phyloP scores from a whole-genome alignment of 768 basidiomycete genomes.

The Pholiota microspora region DNA sequence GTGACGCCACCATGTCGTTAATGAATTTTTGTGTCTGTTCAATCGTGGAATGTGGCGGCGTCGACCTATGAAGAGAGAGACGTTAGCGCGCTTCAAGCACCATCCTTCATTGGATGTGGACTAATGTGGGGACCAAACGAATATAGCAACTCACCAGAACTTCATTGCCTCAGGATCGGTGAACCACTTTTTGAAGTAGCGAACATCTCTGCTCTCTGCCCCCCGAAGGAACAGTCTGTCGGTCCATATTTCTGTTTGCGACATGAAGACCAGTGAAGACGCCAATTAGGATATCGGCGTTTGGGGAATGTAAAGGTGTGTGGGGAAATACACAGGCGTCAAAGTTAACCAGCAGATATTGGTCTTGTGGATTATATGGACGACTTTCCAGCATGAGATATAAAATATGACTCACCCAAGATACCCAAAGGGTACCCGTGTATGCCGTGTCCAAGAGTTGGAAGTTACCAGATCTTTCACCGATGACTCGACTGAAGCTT shows the following conservation, averaged over 20 bases:
- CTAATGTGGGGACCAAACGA: background rate
- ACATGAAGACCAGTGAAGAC: background rate
- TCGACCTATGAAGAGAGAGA: slow-evolving; percentile 14
- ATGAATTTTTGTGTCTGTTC: slow-evolving; percentile 16
- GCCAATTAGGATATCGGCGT: background rate
- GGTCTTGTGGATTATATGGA: background rate
- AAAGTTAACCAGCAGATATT: background rate
- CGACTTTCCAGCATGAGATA: background rate
- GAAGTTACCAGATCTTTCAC: background rate
- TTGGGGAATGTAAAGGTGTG: background rate
- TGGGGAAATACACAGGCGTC: background rate
- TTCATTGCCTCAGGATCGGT: slow-evolving; percentile 18
- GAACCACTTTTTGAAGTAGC: slow-evolving; percentile 15
- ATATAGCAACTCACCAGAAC: slow-evolving; percentile 16
- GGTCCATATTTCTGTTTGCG: slow-evolving; percentile 19
- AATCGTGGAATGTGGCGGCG: slow-evolving; percentile 12
- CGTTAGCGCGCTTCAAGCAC: background rate
- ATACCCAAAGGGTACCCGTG: no score
- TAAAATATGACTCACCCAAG: background rate
- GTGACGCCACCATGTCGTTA: slow-evolving; percentile 17
- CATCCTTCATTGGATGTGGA: background rate
- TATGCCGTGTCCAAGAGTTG: no score
- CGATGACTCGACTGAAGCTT: background rate
- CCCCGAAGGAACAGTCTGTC: slow-evolving; percentile 18
- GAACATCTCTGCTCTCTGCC: slow-evolving; percentile 13